A percentile compares a stretch with the other conserved stretches of the same genome.
phyloP scores from a whole-genome alignment of 1,284 basidiomycete species.

The Leccinum griseonigrum region DNA sequence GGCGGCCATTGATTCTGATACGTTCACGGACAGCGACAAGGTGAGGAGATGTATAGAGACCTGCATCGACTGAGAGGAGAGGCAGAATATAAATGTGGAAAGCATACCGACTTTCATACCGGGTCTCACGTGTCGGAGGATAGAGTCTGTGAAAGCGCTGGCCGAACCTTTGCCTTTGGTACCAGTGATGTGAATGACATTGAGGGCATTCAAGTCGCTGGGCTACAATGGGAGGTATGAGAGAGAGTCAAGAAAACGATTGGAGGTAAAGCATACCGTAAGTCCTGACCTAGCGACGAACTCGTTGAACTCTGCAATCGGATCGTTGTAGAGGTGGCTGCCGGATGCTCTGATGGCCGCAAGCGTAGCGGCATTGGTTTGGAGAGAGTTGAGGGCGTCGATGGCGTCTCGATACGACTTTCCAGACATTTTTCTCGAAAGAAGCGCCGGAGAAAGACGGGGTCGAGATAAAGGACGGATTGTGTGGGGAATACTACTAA shows the following conservation, averaged over 20 bases:
- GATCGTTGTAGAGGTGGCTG: slow-evolving; percentile 64
- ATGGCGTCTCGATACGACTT: slow-evolving; percentile 78
- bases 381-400: slow-evolving; percentile 85
- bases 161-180: slow-evolving; percentile 99
- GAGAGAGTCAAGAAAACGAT: slow-evolving; percentile 6
- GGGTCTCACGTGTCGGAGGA: slow-evolving; percentile 62
- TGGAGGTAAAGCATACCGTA: slow-evolving; percentile 44
- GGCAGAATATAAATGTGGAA: not conserved
- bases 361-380: slow-evolving; percentile 91
- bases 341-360: slow-evolving; percentile 83
- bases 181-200: slow-evolving; percentile 96
- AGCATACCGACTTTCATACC: slow-evolving; percentile 68
- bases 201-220: slow-evolving; percentile 83
- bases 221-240: slow-evolving; percentile 16
- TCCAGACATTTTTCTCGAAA: slow-evolving; percentile 43
- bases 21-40: slow-evolving; percentile 94
- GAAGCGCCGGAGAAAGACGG: slow-evolving; percentile 7
- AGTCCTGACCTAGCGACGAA: slow-evolving; percentile 90
- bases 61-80: slow-evolving; percentile 37
- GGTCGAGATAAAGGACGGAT: slow-evolving; percentile 14
- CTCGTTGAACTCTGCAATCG: slow-evolving; percentile 88
- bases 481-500: slow-evolving; percentile 14
- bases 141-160: slow-evolving; percentile 86
- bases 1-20: slow-evolving; percentile 90
- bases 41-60: slow-evolving; percentile 97